Base-by-base conservation (phyloP, 2,329 filamentous ascomycete species). In the Penicillium brasilianum region DNA sequence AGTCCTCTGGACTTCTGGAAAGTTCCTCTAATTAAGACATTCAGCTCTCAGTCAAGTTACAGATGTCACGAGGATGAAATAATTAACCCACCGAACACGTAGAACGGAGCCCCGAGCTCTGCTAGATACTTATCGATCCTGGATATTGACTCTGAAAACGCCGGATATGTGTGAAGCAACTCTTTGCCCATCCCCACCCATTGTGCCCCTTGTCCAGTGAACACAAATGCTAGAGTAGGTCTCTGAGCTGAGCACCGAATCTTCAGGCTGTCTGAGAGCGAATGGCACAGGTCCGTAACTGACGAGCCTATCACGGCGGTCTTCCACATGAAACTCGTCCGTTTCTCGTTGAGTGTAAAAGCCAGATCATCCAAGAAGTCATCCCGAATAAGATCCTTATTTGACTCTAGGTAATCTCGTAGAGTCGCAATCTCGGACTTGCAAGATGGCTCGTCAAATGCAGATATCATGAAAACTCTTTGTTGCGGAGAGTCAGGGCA, bases 181-280 rank as follows among this genome's bases (percentile, higher is more conserved):
- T 58, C 44, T 18, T 41, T 67, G 32, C 64, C 68, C 68, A 70
- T 71, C 18, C 58, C 30, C 3, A 64, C 43, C 68, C 68, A 71
- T 20, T 71, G 69, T 1, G 69, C 68, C 0, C 69, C 69, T 32
- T 70, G 68, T 1, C 68, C 68, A 1, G 67, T 70, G 18, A 69
- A 69, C 0, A 65, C 54, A 22, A 67, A 65, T 9, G 48, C 55
- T 2, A 65, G 10, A 9, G 16, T n/a, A 11, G 44, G 44, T 18
- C 22, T 48, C 25, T 9, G 25, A 28, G 44, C 25, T n/a, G 44
- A 48, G 25, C 44, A 48, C 8, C 25, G 22, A 6, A 30, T 48
- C 14, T 14, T 30, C 14, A 1, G 25, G 14, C 7, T 16, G 34
- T 48, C 44, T 1, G 56, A 62, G 11, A 57, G 41, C 1, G 49